These are phyloP conservation scores for Lachancea sp. DNA, from an alignment of 805 yeast genomes.

Conservation along the genomic window DNA sequence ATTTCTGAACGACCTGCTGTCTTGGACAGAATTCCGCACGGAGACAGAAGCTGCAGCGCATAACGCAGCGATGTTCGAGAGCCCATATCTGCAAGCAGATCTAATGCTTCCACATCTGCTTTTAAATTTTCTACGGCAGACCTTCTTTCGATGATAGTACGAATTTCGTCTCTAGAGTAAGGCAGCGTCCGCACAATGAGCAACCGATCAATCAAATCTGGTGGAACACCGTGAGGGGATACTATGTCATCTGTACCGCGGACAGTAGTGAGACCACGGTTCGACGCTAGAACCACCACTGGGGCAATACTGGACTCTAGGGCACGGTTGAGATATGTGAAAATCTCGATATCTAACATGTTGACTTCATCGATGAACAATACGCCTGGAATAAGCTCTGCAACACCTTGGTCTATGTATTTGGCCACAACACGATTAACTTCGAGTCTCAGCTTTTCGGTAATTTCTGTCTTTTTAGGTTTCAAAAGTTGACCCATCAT, in stretches of 20 bases:
- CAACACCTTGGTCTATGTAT: slow-evolving; percentile 96
- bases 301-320: slow-evolving; percentile 90
- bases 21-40: slow-evolving; percentile 77
- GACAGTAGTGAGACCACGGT: slow-evolving; percentile 86
- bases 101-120: slow-evolving; percentile 62
- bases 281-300: slow-evolving; percentile 90
- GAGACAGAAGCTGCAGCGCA: slow-evolving; percentile 84
- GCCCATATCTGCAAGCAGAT: slow-evolving; percentile 67
- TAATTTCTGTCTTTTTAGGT: slow-evolving; percentile 94
- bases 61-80: slow-evolving; percentile 78
- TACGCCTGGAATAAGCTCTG: slow-evolving; percentile 96
- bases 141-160: slow-evolving; percentile 74
- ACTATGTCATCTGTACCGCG: slow-evolving; percentile 82
- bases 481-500: slow-evolving; percentile 96
- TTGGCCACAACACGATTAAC: slow-evolving; percentile 93
- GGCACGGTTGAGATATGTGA: slow-evolving; percentile 90
- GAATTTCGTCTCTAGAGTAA: slow-evolving; percentile 77
- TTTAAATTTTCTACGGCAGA: slow-evolving; percentile 70
- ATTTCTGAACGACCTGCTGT: slow-evolving; percentile 68
- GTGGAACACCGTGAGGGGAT: slow-evolving; percentile 95
- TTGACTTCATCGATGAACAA: slow-evolving; percentile 96
- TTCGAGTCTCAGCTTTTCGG: slow-evolving; percentile 89
- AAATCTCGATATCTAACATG: slow-evolving; percentile 96
- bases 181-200: slow-evolving; percentile 88
- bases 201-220: slow-evolving; percentile 86